These are phyloP conservation scores for Arthrobotrys conoides DNA, from an alignment of 2,329 filamentous ascomycete species.

Conservation along the genomic window DNA sequence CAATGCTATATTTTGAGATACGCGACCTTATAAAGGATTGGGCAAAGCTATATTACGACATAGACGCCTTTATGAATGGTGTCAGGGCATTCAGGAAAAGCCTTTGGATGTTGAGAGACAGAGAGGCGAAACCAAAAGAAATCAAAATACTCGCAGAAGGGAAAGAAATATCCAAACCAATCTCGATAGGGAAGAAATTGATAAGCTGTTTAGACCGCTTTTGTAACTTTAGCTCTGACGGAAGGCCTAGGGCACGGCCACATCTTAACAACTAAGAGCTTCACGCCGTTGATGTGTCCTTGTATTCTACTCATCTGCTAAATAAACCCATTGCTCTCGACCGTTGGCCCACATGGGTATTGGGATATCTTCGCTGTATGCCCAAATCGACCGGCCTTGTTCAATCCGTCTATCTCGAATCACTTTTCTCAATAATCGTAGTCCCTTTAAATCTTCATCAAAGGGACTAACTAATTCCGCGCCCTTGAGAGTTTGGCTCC, in stretches of 20 bases:
- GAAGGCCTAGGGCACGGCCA: background rate
- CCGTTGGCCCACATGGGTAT: background rate
- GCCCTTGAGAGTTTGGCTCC: background rate
- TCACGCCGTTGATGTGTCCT: background rate
- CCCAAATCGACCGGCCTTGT: background rate
- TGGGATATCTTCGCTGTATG: background rate
- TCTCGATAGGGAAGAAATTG: background rate
- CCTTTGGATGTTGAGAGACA: conserved; percentile 24
- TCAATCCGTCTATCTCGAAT: background rate
- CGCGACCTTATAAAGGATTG: conserved; percentile 1
- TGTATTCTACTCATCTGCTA: conserved; percentile 1
- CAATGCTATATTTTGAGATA: conserved; percentile 16
- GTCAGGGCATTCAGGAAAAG: conserved; percentile 31
- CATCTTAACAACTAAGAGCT: background rate
- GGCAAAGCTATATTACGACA: conserved; percentile 10
- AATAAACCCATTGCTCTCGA: background rate
- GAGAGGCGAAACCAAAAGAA: conserved; percentile 3
- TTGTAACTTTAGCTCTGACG: background rate
- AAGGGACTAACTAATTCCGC: background rate
- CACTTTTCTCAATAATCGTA: background rate
- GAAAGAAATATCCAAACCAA: conserved; percentile 20
- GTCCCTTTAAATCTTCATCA: conserved; percentile 3
- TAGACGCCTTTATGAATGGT: conserved; percentile 23
- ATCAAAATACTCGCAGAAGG: conserved; percentile 13
- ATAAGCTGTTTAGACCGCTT: conserved; percentile 20